These are phyloP conservation scores for Podospora pseudoanserina DNA, from an alignment of 495 filamentous ascomycete species.

Conservation along the genomic window DNA sequence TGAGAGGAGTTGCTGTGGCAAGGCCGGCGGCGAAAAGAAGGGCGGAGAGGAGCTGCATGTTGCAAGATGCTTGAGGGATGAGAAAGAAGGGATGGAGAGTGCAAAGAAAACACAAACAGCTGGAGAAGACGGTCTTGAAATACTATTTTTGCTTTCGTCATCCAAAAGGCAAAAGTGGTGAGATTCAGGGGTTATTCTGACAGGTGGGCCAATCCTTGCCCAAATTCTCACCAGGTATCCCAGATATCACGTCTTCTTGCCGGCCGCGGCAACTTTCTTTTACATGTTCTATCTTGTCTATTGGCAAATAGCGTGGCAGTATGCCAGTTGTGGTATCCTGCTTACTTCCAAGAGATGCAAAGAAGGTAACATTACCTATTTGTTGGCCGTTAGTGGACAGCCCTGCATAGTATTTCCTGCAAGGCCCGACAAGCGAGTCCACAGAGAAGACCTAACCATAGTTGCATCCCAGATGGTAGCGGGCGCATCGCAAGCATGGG, in stretches of 20 bases:
- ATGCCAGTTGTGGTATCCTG: neutral
- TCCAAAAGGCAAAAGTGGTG: neutral
- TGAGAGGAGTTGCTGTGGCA: constrained; percentile 6
- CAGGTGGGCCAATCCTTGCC: neutral
- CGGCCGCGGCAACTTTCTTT: neutral
- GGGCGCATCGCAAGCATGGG: neutral
- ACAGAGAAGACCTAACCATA: neutral
- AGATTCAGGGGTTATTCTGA: neutral
- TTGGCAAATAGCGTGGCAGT: neutral
- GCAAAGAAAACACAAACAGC: neutral
- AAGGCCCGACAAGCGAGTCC: neutral
- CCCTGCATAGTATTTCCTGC: neutral
- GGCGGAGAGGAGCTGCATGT: neutral
- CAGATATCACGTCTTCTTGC: neutral
- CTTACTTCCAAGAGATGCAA: neutral
- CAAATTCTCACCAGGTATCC: neutral
- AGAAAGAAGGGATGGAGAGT: neutral
- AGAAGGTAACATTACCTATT: neutral
- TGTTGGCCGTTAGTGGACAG: neutral
- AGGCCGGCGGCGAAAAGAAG: neutral
- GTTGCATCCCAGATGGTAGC: neutral
- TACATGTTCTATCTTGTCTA: neutral
- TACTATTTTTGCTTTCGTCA: neutral
- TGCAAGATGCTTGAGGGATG: neutral
- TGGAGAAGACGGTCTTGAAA: neutral